These are phyloP conservation scores for Aspergillus sclerotiicarbonarius DNA, from an alignment of 495 filamentous ascomycete species.

Conservation along the genomic window DNA sequence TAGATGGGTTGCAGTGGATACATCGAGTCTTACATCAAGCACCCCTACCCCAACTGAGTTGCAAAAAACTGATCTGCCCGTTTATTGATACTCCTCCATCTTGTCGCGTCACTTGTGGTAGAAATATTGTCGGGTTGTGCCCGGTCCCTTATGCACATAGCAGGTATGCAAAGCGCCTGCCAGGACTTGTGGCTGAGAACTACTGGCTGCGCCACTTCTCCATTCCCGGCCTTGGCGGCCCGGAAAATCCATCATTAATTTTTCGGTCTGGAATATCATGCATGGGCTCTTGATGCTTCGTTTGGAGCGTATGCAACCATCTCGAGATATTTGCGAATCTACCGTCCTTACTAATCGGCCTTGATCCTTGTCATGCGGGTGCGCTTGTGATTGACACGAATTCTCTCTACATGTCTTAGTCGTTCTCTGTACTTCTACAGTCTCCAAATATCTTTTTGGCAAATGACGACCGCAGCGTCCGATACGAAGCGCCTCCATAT, in stretches of 20 bases:
- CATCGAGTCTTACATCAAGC: too few species aligned
- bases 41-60: neutral
- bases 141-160: neutral
- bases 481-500: constrained; percentile 72
- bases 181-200: constrained; percentile 12
- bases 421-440: too few species aligned
- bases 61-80: too few species aligned
- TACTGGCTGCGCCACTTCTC: constrained; percentile 20
- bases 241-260: constrained; percentile 9
- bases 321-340: too few species aligned
- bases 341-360: neutral
- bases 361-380: neutral
- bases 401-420: too few species aligned
- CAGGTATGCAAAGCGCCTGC: constrained; percentile 5
- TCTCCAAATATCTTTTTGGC: neutral
- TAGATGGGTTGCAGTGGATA: too few species aligned
- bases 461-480: constrained; percentile 32
- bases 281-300: neutral
- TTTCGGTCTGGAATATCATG: neutral
- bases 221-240: constrained; percentile 2
- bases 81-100: neutral
- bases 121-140: too few species aligned
- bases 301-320: neutral
- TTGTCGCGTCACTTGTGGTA: neutral
- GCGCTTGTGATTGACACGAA: neutral